Percentiles rank a stretch among this genome's conserved stretches.
These are phyloP conservation scores for Ogataea salicorniae DNA, from an alignment of 805 yeast genomes.

Conservation along the genomic window DNA sequence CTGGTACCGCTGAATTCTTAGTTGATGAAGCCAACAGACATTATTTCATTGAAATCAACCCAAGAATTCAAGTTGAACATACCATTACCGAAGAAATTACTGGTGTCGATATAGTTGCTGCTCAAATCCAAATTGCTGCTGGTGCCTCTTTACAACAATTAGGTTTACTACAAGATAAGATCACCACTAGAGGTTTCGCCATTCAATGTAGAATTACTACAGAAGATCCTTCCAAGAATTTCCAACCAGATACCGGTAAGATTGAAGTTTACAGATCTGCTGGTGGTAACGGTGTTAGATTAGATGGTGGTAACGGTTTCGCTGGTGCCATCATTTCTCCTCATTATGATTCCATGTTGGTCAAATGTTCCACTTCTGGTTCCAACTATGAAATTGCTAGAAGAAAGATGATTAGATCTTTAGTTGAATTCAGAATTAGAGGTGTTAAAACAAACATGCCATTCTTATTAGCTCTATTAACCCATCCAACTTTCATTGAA, in stretches of 20 bases:
- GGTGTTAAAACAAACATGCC: constrained; percentile 99
- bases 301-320: constrained; percentile 98
- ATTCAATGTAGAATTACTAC: constrained; percentile 99
- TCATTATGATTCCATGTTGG: constrained; percentile 97
- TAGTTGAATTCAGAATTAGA: constrained; percentile 96
- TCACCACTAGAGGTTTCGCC: constrained; percentile 95
- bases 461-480: constrained; percentile 83
- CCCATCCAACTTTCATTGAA: constrained; percentile 78
- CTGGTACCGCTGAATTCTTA: constrained; percentile 97
- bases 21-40: constrained; percentile 93
- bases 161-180: constrained; percentile 89
- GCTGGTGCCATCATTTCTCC: constrained; percentile 97
- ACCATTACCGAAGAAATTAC: constrained; percentile 98
- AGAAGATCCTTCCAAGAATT: constrained; percentile 93
- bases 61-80: constrained; percentile 97
- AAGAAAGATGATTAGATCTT: constrained; percentile 94
- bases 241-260: constrained; percentile 98
- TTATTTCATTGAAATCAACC: constrained; percentile 96
- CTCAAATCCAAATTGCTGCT: constrained; percentile 97
- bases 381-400: constrained; percentile 95
- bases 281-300: constrained; percentile 98
- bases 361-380: constrained; percentile 96
- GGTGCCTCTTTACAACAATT: constrained; percentile 92
- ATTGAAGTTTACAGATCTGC: constrained; percentile 97
- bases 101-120: constrained; percentile 96